Evolutionary conservation across 176 grass and related monocot genomes (phyloP).

Genomic region (Panicum miliaceum): DNA sequence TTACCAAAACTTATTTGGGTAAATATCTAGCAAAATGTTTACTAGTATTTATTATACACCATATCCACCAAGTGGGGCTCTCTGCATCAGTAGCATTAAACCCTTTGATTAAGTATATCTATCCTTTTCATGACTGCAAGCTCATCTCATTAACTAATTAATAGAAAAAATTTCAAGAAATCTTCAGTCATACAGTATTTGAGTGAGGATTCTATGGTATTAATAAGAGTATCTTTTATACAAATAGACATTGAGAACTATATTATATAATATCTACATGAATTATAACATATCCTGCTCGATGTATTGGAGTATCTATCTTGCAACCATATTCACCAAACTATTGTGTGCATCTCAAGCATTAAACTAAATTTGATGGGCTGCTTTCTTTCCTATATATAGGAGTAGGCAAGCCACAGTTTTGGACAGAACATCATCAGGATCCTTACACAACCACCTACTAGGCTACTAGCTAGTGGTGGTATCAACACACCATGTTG

Average conservation of each 20-base stretch:
- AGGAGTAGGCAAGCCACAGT: neutral
- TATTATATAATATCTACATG: neutral
- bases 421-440: neutral
- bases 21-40: too few species aligned
- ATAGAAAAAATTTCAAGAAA: too few species aligned
- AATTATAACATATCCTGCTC: neutral
- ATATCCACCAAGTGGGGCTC: too few species aligned
- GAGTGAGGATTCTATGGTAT: neutral
- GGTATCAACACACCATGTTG: neutral
- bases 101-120: too few species aligned
- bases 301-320: neutral
- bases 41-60: too few species aligned
- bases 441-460: neutral
- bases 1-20: too few species aligned
- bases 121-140: too few species aligned
- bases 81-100: too few species aligned
- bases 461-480: neutral
- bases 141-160: too few species aligned
- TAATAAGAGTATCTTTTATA: neutral
- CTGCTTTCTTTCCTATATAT: neutral
- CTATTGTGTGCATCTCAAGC: neutral
- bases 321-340: neutral
- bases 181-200: neutral
- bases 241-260: neutral
- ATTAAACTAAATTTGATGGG: neutral